Evolutionary conservation across 2,329 filamentous ascomycete genomes (phyloP).

Genomic region (Cladosporium velox): DNA sequence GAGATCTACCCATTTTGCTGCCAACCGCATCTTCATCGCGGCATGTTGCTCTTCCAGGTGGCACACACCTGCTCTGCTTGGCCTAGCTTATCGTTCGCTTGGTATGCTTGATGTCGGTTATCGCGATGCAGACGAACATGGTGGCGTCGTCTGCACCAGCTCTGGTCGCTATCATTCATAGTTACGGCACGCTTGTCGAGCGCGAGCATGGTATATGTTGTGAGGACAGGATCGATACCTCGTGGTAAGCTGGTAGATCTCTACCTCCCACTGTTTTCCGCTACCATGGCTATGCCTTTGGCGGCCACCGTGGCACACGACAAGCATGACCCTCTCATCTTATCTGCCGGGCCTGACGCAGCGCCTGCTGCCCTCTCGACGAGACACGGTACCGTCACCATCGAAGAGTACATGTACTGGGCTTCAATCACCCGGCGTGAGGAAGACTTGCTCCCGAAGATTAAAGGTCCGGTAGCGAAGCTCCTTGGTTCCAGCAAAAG

Average conservation of each 20-base stretch:
- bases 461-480: not conserved
- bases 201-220: not conserved
- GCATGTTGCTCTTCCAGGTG: not conserved
- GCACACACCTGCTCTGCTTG: not conserved
- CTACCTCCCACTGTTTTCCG: not conserved
- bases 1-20: not conserved
- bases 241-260: no score
- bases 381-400: not conserved
- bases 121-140: not conserved
- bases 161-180: not conserved
- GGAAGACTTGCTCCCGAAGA: not conserved
- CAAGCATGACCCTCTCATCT: not conserved
- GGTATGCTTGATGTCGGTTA: not conserved
- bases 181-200: not conserved
- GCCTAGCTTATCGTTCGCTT: constrained; percentile 2
- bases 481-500: not conserved
- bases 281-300: not conserved
- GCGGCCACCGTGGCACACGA: not conserved
- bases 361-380: not conserved
- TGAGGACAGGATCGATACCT: not conserved
- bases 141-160: not conserved
- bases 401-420: constrained; percentile 7
- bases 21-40: not conserved
- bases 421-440: not conserved
- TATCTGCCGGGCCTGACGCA: not conserved